Percentiles rank a stretch among this genome's conserved stretches.
Conservation (phyloP, 257 asterid species). For the Forsythia suspensa region DNA sequence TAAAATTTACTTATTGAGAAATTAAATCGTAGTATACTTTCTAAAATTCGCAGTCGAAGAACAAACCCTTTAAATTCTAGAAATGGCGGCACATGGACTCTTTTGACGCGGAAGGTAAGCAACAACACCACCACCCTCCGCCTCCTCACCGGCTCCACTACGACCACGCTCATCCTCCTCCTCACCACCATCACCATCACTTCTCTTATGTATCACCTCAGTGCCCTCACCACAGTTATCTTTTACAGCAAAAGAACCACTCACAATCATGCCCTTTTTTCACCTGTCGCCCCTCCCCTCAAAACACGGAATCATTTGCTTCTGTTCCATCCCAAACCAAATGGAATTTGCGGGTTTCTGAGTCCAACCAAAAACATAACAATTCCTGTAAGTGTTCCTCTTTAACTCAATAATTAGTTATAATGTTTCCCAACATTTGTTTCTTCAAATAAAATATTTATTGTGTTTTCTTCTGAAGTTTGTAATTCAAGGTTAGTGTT, state of each 20-base stretch:
- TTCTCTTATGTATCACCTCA: conserved; percentile 46
- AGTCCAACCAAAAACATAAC: conserved; percentile 3
- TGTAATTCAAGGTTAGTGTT: neutral
- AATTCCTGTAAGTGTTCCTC: conserved; percentile 29
- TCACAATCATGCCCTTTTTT: conserved; percentile 45
- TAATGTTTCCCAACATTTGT: neutral
- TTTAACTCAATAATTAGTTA: too few species aligned
- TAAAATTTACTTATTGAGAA: too few species aligned
- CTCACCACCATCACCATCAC: conserved; percentile 41
- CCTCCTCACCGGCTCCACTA: neutral
- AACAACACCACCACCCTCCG: neutral
- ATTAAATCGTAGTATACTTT: too few species aligned
- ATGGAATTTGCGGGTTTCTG: conserved; percentile 18
- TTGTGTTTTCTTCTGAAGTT: neutral
- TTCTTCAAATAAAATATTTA: neutral
- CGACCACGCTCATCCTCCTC: conserved; percentile 26
- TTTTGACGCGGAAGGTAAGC: neutral
- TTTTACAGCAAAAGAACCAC: conserved; percentile 44
- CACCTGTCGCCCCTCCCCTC: conserved; percentile 27
- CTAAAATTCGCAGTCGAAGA: too few species aligned
- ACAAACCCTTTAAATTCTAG: too few species aligned
- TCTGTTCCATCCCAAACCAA: conserved; percentile 22
- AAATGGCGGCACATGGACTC: neutral
- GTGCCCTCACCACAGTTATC: conserved; percentile 56
- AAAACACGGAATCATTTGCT: conserved; percentile 26